These are phyloP conservation scores for Solanum rostratum DNA, from an alignment of 257 asterid species.

Conservation along the genomic window DNA sequence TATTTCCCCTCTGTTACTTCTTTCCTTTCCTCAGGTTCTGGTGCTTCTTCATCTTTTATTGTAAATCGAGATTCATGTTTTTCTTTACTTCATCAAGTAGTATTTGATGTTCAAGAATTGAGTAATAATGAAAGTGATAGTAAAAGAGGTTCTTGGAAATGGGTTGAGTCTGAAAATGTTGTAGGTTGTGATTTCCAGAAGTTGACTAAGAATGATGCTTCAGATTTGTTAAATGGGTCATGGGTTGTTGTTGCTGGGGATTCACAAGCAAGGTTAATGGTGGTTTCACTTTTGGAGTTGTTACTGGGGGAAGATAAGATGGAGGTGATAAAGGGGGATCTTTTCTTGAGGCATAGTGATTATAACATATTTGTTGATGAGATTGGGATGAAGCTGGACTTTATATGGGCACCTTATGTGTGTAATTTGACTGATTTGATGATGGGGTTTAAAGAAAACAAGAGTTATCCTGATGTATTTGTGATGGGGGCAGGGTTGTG, in stretches of 20 bases:
- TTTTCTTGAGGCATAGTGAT: constrained; percentile 91
- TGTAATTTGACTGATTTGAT: constrained; percentile 51
- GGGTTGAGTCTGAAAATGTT: constrained; percentile 37
- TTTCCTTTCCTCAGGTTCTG: constrained; percentile 22
- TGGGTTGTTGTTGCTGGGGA: constrained; percentile 96
- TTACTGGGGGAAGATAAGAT: constrained; percentile 48
- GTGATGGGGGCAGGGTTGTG: constrained; percentile 91
- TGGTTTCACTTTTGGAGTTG: constrained; percentile 66
- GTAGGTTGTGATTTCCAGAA: constrained; percentile 70
- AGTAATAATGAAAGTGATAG: neutral
- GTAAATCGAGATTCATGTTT: constrained; percentile 53
- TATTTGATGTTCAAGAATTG: constrained; percentile 6
- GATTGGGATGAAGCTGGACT: constrained; percentile 82
- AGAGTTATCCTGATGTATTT: constrained; percentile 56
- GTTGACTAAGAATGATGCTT: constrained; percentile 51
- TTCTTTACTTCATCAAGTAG: constrained; percentile 44
- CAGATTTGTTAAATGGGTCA: constrained; percentile 84
- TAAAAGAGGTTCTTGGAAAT: constrained; percentile 49
- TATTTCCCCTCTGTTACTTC: constrained; percentile 57
- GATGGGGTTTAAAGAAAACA: constrained; percentile 26
- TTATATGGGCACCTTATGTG: constrained; percentile 77
- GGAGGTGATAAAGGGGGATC: constrained; percentile 43
- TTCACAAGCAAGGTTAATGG: constrained; percentile 80
- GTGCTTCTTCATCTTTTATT: constrained; percentile 6
- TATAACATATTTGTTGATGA: constrained; percentile 48